phyloP scores from a whole-genome alignment of 352 stramenopile species.

The Globisporangium emineosum region DNA sequence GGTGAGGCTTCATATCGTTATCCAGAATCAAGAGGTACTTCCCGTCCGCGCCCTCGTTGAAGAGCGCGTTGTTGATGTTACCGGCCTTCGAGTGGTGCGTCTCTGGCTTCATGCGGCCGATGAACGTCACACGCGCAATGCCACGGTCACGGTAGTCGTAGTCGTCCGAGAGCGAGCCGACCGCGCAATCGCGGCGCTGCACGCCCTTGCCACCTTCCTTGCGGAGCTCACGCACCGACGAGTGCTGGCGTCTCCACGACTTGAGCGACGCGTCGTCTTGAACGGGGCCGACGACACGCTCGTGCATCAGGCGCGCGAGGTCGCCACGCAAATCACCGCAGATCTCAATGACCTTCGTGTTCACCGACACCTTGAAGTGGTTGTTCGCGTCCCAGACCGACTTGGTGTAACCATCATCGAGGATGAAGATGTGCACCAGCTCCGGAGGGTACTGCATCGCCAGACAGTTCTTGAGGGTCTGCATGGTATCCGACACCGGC shows the following conservation, averaged over 20 bases:
- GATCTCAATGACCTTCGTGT: slow-evolving; percentile 89
- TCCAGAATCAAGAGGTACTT: slow-evolving; percentile 90
- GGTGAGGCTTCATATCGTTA: slow-evolving; percentile 92
- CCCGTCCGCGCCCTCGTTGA: slow-evolving; percentile 87
- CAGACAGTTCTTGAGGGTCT: slow-evolving; percentile 85
- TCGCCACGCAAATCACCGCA: slow-evolving; percentile 81
- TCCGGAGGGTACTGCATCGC: slow-evolving; percentile 87
- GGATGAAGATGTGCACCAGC: slow-evolving; percentile 82
- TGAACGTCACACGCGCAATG: slow-evolving; percentile 82
- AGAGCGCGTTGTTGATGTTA: slow-evolving; percentile 91
- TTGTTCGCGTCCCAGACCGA: slow-evolving; percentile 89
- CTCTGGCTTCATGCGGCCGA: slow-evolving; percentile 87
- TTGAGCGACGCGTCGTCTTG: slow-evolving; percentile 77
- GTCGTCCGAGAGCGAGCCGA: slow-evolving; percentile 85
- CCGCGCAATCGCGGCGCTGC: slow-evolving; percentile 80
- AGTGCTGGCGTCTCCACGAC: slow-evolving; percentile 84
- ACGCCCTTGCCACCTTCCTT: slow-evolving; percentile 81
- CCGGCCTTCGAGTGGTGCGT: slow-evolving; percentile 89
- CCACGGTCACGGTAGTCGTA: slow-evolving; percentile 90
- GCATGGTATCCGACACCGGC: slow-evolving; percentile 78
- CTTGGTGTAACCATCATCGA: slow-evolving; percentile 90
- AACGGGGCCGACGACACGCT: slow-evolving; percentile 76
- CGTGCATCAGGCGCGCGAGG: slow-evolving; percentile 82
- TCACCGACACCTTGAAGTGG: slow-evolving; percentile 88
- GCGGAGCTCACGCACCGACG: slow-evolving; percentile 76